These are phyloP conservation scores for Mycena rosella DNA, from an alignment of 768 basidiomycete genomes.

Conservation along the genomic window DNA sequence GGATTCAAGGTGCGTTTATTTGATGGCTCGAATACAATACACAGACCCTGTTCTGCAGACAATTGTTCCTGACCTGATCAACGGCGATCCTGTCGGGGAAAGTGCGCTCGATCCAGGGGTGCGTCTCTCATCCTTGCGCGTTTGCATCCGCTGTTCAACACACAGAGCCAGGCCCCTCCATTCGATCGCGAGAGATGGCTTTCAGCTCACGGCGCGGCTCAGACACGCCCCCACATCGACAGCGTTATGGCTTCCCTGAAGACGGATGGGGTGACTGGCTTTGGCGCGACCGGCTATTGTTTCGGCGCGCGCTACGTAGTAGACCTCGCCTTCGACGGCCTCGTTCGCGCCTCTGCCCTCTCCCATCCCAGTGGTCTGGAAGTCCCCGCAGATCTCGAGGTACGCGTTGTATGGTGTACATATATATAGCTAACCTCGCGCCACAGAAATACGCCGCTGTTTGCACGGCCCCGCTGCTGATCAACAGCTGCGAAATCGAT, in stretches of 20 bases:
- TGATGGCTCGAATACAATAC: constrained; percentile 20
- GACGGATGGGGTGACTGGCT: background rate
- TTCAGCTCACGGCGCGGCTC: background rate
- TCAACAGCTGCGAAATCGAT: no score
- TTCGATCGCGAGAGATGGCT: constrained; percentile 13
- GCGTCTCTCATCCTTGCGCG: background rate
- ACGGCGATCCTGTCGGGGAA: constrained; percentile 31
- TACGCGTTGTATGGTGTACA: no score
- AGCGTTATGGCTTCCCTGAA: constrained; percentile 5
- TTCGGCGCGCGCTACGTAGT: constrained; percentile 41
- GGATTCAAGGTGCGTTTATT: constrained; percentile 45
- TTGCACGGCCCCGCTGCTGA: no score
- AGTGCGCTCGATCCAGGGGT: background rate
- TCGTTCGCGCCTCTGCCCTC: constrained; percentile 41
- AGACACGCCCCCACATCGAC: constrained; percentile 14
- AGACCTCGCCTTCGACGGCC: constrained; percentile 45
- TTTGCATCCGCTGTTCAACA: background rate
- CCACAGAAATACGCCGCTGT: no score
- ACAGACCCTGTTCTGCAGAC: background rate
- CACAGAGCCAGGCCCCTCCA: background rate
- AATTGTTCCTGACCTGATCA: constrained; percentile 33
- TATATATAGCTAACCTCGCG: no score
- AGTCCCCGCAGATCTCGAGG: constrained; percentile 48
- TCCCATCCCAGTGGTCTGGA: constrained; percentile 49
- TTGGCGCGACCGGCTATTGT: constrained; percentile 14